These are phyloP conservation scores for Fibroporia radiculosa DNA, from an alignment of 768 basidiomycete species.

Conservation along the genomic window DNA sequence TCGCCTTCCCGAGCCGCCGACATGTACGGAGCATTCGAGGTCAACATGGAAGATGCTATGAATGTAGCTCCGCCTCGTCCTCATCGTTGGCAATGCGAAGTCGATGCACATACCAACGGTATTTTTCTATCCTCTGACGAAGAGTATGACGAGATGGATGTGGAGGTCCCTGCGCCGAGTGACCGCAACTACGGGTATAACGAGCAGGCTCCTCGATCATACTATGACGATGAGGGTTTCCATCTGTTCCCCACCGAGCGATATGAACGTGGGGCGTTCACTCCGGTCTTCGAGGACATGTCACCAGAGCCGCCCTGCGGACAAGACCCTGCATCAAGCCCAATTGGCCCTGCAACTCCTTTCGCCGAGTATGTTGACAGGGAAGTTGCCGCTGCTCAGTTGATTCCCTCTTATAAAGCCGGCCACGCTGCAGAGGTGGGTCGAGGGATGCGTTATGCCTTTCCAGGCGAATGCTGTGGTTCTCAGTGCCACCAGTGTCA, in stretches of 20 bases:
- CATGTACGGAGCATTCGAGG: constrained; percentile 18
- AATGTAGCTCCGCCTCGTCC: constrained; percentile 28
- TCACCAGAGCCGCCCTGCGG: constrained; percentile 47
- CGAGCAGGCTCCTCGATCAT: constrained; percentile 3
- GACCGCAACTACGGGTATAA: constrained; percentile 4
- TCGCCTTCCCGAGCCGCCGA: constrained; percentile 1
- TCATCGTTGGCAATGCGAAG: constrained; percentile 25
- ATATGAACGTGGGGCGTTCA: constrained; percentile 39
- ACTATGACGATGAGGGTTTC: neutral
- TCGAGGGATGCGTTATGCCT: constrained; percentile 9
- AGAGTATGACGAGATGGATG: constrained; percentile 20
- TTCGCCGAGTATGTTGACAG: constrained; percentile 73
- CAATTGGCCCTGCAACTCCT: constrained; percentile 67
- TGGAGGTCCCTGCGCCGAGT: constrained; percentile 18
- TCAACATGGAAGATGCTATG: constrained; percentile 40
- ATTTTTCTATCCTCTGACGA: constrained; percentile 18
- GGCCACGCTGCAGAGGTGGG: constrained; percentile 1
- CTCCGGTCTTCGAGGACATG: constrained; percentile 47
- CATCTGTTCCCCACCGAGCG: constrained; percentile 1
- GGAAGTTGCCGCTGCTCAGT: constrained; percentile 40
- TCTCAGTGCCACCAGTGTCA: constrained; percentile 22
- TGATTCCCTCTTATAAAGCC: constrained; percentile 2
- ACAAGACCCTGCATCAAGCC: constrained; percentile 55
- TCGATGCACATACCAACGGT: constrained; percentile 30
- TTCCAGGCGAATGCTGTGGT: constrained; percentile 19